Evolutionary conservation across 139 green algal species (phyloP).

Genomic region (Asterochloris sp.): DNA sequence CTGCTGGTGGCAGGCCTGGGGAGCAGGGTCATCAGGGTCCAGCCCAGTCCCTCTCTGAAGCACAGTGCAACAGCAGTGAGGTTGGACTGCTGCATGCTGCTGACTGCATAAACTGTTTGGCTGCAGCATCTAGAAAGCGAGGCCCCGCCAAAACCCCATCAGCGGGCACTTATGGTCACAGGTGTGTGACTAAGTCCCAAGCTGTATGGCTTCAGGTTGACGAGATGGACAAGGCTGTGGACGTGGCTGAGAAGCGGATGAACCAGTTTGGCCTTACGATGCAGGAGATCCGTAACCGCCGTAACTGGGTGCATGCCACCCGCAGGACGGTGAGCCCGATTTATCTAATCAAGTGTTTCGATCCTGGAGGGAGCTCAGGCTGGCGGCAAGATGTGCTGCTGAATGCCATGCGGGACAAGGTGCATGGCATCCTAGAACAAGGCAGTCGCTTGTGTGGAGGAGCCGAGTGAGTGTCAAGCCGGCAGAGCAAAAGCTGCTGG

Average conservation of each 20-base stretch:
- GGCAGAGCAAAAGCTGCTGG: background rate
- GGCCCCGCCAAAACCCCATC: background rate
- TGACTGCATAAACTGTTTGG: background rate
- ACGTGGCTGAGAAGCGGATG: constrained; percentile 70
- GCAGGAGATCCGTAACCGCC: constrained; percentile 60
- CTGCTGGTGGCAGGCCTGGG: too few species aligned
- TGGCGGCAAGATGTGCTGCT: background rate
- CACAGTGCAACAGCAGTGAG: background rate
- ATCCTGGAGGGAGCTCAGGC: background rate
- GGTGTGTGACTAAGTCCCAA: background rate
- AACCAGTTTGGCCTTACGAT: constrained; percentile 66
- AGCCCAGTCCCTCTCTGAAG: too few species aligned
- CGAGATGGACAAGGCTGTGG: constrained; percentile 72
- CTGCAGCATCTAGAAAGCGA: background rate
- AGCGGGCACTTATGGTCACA: background rate
- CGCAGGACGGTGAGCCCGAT: constrained; percentile 38
- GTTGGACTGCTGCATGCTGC: background rate
- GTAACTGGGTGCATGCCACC: constrained; percentile 62
- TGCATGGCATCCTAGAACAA: background rate
- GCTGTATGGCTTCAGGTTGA: constrained; percentile 46
- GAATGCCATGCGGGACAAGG: background rate
- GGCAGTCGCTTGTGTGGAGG: background rate
- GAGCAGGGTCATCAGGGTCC: too few species aligned
- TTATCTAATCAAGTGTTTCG: too few species aligned
- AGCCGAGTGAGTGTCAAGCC: background rate